These are phyloP conservation scores for Boletus patriciae DNA, from an alignment of 768 basidiomycete species.

Conservation along the genomic window DNA sequence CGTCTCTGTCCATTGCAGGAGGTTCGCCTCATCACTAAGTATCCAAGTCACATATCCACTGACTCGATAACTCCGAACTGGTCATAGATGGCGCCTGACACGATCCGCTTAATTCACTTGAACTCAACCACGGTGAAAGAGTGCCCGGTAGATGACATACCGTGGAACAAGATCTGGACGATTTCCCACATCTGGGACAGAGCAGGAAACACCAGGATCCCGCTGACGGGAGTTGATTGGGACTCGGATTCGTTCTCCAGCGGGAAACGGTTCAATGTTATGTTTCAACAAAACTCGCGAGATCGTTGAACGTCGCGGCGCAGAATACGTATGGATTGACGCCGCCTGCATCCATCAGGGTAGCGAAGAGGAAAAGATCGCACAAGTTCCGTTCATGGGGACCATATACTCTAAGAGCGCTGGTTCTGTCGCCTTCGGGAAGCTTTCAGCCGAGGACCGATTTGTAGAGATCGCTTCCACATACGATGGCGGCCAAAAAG, in stretches of 20 bases:
- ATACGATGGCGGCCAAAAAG: conserved; percentile 5
- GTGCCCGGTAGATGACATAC: neutral
- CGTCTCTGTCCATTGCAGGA: neutral
- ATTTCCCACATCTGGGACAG: conserved; percentile 11
- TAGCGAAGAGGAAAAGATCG: neutral
- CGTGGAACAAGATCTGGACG: conserved; percentile 8
- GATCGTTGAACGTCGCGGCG: neutral
- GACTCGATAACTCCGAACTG: neutral
- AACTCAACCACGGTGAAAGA: neutral
- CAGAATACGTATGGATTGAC: conserved; percentile 11
- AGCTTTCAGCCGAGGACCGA: neutral
- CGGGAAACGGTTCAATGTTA: conserved; percentile 1
- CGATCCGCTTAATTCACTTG: conserved; percentile 6
- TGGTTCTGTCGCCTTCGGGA: conserved; percentile 12
- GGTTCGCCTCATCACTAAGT: neutral
- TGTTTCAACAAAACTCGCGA: neutral
- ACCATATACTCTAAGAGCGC: conserved; percentile 9
- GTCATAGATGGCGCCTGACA: neutral
- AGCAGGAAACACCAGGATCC: neutral
- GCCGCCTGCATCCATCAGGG: conserved; percentile 9
- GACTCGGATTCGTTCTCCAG: conserved; percentile 3
- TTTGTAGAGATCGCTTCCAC: conserved; percentile 1
- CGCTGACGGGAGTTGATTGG: conserved; percentile 3
- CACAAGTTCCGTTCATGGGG: conserved; percentile 8
- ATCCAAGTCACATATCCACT: neutral